Conservation (phyloP, 345 rosid species). For the Eucalyptus pumila region DNA sequence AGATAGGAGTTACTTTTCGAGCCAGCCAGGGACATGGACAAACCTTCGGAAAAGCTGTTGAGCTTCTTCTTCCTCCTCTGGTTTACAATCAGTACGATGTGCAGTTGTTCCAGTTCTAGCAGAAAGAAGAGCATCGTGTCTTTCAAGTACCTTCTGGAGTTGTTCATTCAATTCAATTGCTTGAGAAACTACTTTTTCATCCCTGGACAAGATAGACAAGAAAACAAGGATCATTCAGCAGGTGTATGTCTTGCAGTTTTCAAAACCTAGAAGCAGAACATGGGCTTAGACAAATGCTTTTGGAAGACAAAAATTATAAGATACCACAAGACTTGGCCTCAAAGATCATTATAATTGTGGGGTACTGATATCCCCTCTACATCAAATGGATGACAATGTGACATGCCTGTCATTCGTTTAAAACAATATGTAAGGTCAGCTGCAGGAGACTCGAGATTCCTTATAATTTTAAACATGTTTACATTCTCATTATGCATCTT, state of each 20-base stretch:
- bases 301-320: neutral
- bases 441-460: neutral
- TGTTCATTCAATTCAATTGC: slow-evolving; percentile 91
- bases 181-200: slow-evolving; percentile 74
- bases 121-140: slow-evolving; percentile 68
- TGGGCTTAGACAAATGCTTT: neutral
- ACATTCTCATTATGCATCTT: neutral
- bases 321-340: neutral
- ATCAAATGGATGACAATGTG: neutral
- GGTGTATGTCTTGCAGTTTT: neutral
- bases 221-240: neutral
- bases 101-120: slow-evolving; percentile 22
- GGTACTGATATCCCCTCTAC: neutral
- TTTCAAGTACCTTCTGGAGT: slow-evolving; percentile 70
- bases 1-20: neutral
- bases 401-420: neutral
- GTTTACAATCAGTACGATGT: slow-evolving; percentile 31
- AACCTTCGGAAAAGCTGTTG: slow-evolving; percentile 91
- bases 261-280: neutral
- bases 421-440: neutral
- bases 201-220: slow-evolving; percentile 26
- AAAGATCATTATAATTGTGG: neutral
- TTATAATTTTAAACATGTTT: neutral
- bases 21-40: neutral
- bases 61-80: slow-evolving; percentile 71